phyloP scores from a whole-genome alignment of 345 rosid genomes.

The Barbarea vulgaris region DNA sequence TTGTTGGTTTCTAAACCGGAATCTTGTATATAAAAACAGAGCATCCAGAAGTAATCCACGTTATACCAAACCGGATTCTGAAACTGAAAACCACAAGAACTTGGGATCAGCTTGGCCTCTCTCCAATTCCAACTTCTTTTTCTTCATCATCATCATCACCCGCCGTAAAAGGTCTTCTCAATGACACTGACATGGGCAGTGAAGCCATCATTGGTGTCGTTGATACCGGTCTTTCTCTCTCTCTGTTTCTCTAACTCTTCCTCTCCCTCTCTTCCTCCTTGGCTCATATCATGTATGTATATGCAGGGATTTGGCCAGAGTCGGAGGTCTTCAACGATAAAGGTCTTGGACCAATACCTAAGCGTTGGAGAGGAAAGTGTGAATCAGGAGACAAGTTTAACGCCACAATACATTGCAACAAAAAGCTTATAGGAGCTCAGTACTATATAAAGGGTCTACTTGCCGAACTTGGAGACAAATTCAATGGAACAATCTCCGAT shows the following conservation, averaged over 20 bases:
- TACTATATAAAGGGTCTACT: slow-evolving; percentile 48
- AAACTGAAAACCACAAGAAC: slow-evolving; percentile 53
- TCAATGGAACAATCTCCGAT: slow-evolving; percentile 38
- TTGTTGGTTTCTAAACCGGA: not conserved
- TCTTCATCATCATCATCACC: not conserved
- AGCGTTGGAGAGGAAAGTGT: slow-evolving; percentile 56
- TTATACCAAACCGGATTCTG: slow-evolving; percentile 40
- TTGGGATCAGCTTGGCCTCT: slow-evolving; percentile 51
- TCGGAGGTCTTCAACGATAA: slow-evolving; percentile 45
- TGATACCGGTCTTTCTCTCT: slow-evolving; percentile 41
- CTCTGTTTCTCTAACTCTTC: not conserved
- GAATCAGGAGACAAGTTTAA: slow-evolving; percentile 41
- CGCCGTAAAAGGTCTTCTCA: slow-evolving; percentile 29
- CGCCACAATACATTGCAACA: slow-evolving; percentile 45
- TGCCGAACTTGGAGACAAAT: slow-evolving; percentile 34
- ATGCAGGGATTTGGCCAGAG: slow-evolving; percentile 44
- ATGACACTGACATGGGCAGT: slow-evolving; percentile 39
- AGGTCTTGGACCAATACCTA: slow-evolving; percentile 53
- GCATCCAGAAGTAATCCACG: slow-evolving; percentile 46
- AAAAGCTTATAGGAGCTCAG: slow-evolving; percentile 60
- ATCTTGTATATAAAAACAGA: slow-evolving; percentile 26
- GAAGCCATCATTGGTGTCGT: slow-evolving; percentile 39
- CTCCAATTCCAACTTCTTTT: slow-evolving; percentile 32
- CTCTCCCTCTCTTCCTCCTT: not conserved
- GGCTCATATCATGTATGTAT: not conserved